A percentile compares a stretch with the other conserved stretches of the same genome.
phyloP scores from a whole-genome alignment of 371 early-diverging fungal genomes.

The Blakeslea trispora region DNA sequence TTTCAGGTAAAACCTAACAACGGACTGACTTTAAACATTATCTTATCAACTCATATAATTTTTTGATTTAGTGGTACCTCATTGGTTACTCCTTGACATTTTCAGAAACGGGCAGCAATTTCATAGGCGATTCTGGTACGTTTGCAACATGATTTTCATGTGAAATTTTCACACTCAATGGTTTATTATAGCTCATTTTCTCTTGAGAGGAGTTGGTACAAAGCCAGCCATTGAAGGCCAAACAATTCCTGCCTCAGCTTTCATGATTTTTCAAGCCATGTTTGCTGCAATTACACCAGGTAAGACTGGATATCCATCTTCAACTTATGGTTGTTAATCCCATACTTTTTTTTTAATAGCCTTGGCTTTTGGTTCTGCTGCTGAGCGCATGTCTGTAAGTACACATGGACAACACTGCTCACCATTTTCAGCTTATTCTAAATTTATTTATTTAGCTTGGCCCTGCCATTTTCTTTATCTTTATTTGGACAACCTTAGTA shows the following conservation, averaged over 20 bases:
- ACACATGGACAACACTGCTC: no score
- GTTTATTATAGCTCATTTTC: slow-evolving; percentile 31
- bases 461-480: slow-evolving; percentile 78
- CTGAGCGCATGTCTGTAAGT: slow-evolving; percentile 75
- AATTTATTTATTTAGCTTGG: no score
- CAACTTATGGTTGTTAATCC: no score
- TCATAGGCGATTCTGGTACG: slow-evolving; percentile 77
- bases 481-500: slow-evolving; percentile 84
- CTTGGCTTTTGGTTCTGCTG: slow-evolving; percentile 81
- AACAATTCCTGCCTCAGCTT: slow-evolving; percentile 64
- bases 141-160: background rate
- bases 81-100: slow-evolving; percentile 87
- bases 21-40: background rate
- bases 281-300: slow-evolving; percentile 72
- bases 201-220: slow-evolving; percentile 45
- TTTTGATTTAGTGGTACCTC: slow-evolving; percentile 74
- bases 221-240: slow-evolving; percentile 45
- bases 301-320: no score
- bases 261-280: slow-evolving; percentile 75
- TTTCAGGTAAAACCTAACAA: slow-evolving; percentile 54
- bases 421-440: no score
- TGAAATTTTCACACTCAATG: slow-evolving; percentile 1
- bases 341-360: slow-evolving; percentile 49
- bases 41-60: slow-evolving; percentile 4
- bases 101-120: slow-evolving; percentile 65